phyloP scores from a whole-genome alignment of 2,329 filamentous ascomycete species.

The Didymosphaeria variabile region DNA sequence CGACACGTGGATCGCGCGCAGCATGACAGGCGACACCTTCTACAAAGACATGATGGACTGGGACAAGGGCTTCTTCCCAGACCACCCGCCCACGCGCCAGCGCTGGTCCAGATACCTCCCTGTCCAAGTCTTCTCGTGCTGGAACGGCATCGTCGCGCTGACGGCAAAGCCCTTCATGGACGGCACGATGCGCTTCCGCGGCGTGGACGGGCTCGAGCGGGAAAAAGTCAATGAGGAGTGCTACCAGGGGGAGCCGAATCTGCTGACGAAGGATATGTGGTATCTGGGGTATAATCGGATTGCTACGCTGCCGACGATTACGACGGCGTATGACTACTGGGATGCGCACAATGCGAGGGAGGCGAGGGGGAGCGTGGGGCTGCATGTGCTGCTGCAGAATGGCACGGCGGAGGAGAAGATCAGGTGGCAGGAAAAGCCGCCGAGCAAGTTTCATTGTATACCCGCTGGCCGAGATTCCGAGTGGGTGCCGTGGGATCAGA shows the following conservation, averaged over 20 bases:
- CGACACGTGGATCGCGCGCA: slow-evolving; percentile 65
- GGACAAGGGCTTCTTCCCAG: background rate
- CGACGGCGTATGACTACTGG: background rate
- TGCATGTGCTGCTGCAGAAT: background rate
- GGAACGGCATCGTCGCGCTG: slow-evolving; percentile 7
- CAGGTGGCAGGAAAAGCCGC: background rate
- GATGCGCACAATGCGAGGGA: background rate
- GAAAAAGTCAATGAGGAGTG: background rate
- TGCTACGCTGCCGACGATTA: slow-evolving; percentile 2
- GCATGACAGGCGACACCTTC: slow-evolving; percentile 63
- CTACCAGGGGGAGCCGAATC: slow-evolving; percentile 5
- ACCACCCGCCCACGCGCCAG: background rate
- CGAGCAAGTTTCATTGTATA: background rate
- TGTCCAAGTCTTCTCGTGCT: slow-evolving; percentile 7
- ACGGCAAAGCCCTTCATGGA: slow-evolving; percentile 6
- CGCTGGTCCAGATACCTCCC: background rate
- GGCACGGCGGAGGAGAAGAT: background rate
- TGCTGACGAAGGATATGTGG: slow-evolving; percentile 10
- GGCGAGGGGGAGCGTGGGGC: background rate
- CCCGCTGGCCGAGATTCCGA: background rate
- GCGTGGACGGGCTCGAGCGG: background rate
- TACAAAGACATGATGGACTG: slow-evolving; percentile 58
- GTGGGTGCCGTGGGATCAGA: slow-evolving; percentile 3
- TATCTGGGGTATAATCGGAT: background rate
- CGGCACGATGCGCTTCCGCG: slow-evolving; percentile 2